A percentile compares a stretch with the other conserved stretches of the same genome.
These are phyloP conservation scores for Wickerhamiella domercqiae DNA, from an alignment of 805 yeast species.

Conservation along the genomic window DNA sequence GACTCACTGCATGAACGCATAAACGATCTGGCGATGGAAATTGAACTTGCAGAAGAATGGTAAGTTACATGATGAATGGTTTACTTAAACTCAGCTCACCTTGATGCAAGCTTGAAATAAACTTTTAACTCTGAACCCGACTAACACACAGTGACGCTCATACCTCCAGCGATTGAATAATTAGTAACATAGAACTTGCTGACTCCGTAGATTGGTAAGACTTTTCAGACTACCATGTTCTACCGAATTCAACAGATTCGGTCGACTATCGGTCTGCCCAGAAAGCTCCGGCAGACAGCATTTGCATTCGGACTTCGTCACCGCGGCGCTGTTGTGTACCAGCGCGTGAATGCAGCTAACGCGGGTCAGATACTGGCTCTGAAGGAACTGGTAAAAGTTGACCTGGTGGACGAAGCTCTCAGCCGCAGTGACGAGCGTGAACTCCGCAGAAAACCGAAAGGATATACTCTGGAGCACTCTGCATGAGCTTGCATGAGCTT, in stretches of 20 bases:
- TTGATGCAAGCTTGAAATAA: conserved; percentile 22
- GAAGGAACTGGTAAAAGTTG: conserved; percentile 76
- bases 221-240: conserved; percentile 14
- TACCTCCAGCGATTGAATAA: too few species aligned
- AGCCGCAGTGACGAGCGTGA: conserved; percentile 31
- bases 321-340: conserved; percentile 62
- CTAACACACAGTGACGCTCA: conserved; percentile 1
- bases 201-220: too few species aligned
- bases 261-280: conserved; percentile 78
- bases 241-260: conserved; percentile 53
- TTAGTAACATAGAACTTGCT: too few species aligned
- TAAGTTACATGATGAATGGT: conserved; percentile 18
- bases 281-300: conserved; percentile 46
- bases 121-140: conserved; percentile 17
- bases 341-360: conserved; percentile 53
- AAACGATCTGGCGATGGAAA: background rate
- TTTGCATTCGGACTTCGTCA: conserved; percentile 57
- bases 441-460: conserved; percentile 20
- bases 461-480: conserved; percentile 19
- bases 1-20: background rate
- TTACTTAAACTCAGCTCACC: conserved; percentile 22
- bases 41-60: too few species aligned
- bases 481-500: background rate
- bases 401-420: conserved; percentile 42
- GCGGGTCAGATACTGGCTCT: conserved; percentile 76